Evolutionary conservation across 1,139 yeast species (phyloP).

Genomic region (Citeromyces hawaiiensis): DNA sequence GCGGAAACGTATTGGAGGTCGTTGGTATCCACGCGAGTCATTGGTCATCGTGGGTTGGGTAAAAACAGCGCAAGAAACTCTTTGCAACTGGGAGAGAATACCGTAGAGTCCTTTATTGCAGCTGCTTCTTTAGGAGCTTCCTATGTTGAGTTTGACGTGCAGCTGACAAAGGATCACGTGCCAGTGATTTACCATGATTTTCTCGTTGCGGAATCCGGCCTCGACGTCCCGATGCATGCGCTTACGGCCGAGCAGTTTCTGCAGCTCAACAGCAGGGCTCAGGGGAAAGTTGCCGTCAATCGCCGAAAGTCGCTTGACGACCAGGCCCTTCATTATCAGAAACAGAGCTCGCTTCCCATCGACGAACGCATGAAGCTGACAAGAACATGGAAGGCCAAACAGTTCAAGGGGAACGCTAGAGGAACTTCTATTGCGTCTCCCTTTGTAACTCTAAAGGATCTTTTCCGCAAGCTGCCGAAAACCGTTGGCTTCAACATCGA

Average conservation of each 20-base stretch:
- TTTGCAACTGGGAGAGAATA: slow-evolving; percentile 89
- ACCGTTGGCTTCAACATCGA: slow-evolving; percentile 91
- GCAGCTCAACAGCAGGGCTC: slow-evolving; percentile 29
- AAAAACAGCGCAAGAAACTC: slow-evolving; percentile 65
- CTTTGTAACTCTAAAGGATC: slow-evolving; percentile 78
- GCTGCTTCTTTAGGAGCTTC: slow-evolving; percentile 94
- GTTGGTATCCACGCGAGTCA: slow-evolving; percentile 76
- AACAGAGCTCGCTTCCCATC: slow-evolving; percentile 6
- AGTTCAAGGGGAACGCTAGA: slow-evolving; percentile 83
- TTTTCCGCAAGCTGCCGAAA: slow-evolving; percentile 69
- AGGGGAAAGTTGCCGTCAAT: neutral
- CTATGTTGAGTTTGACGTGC: slow-evolving; percentile 93
- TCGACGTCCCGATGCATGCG: slow-evolving; percentile 92
- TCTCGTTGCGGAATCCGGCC: slow-evolving; percentile 89
- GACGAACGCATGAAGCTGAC: slow-evolving; percentile 61
- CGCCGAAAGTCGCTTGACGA: slow-evolving; percentile 18
- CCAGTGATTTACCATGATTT: slow-evolving; percentile 96
- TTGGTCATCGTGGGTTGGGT: slow-evolving; percentile 95
- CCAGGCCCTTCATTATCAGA: slow-evolving; percentile 10
- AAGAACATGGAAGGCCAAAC: slow-evolving; percentile 74
- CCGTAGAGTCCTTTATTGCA: slow-evolving; percentile 89
- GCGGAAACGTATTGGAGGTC: slow-evolving; percentile 91
- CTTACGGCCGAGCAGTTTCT: slow-evolving; percentile 84
- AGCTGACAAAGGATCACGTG: slow-evolving; percentile 80
- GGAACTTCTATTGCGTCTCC: slow-evolving; percentile 87